Percentiles rank a stretch among this genome's conserved stretches.
Conservation (phyloP, 768 basidiomycete species). For the Leccinum disarticulatum region DNA sequence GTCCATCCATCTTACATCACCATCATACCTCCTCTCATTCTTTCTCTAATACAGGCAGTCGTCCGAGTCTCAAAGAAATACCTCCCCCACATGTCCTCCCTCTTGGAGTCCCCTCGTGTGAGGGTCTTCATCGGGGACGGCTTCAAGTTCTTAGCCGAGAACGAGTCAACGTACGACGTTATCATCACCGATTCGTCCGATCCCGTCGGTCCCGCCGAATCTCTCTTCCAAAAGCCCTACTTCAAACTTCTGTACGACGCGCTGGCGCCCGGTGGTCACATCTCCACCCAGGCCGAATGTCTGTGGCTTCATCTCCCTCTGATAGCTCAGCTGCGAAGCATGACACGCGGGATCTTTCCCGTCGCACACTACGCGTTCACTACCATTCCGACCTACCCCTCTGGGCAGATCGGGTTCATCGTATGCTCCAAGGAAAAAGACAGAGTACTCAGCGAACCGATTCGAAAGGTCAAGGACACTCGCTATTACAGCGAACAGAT, state of each 20-base stretch:
- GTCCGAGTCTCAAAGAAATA: conserved; percentile 90
- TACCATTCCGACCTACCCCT: conserved; percentile 96
- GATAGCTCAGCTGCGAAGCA: conserved; percentile 71
- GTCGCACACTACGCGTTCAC: conserved; percentile 89
- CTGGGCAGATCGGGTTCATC: conserved; percentile 96
- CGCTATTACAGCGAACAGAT: conserved; percentile 84
- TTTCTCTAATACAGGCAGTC: conserved; percentile 61
- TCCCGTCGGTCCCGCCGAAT: conserved; percentile 92
- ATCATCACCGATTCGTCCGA: conserved; percentile 99
- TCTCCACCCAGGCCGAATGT: conserved; percentile 95
- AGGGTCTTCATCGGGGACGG: conserved; percentile 89
- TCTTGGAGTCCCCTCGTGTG: conserved; percentile 79
- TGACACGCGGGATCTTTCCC: conserved; percentile 74
- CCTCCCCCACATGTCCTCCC: conserved; percentile 90
- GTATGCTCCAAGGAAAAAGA: conserved; percentile 77
- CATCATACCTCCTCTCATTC: background rate
- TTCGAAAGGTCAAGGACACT: conserved; percentile 69
- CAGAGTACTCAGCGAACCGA: conserved; percentile 68
- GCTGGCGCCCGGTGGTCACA: conserved; percentile 84
- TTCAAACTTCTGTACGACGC: conserved; percentile 93
- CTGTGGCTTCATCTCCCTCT: conserved; percentile 92
- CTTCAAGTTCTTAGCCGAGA: conserved; percentile 92
- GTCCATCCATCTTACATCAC: background rate
- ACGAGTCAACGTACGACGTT: conserved; percentile 87
- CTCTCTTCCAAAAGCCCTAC: conserved; percentile 96